phyloP scores from a whole-genome alignment of 1,284 basidiomycete species.

The Uromyces viciae-fabae region DNA sequence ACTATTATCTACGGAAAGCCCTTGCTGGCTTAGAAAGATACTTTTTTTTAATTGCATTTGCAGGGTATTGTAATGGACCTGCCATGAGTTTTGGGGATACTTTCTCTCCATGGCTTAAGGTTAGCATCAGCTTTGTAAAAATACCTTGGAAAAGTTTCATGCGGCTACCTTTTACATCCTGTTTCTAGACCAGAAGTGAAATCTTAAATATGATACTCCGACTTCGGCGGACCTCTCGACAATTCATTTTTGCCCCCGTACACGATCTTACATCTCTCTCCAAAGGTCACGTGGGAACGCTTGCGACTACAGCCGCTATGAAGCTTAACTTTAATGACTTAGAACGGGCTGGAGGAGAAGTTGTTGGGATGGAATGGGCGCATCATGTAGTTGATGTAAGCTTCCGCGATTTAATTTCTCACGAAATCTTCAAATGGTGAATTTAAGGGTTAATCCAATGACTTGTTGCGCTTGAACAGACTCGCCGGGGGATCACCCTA shows the following conservation, averaged over 20 bases:
- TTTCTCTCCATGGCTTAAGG: constrained; percentile 83
- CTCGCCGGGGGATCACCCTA: constrained; percentile 86
- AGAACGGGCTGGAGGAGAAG: constrained; percentile 73
- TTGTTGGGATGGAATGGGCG: constrained; percentile 88
- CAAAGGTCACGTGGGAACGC: constrained; percentile 62
- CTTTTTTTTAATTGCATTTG: constrained; percentile 93
- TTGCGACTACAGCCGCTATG: constrained; percentile 52
- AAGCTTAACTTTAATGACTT: constrained; percentile 59
- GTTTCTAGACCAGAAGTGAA: constrained; percentile 40
- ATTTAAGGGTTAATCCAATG: neutral
- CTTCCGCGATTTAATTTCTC: neutral
- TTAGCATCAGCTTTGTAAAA: constrained; percentile 52
- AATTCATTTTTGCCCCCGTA: constrained; percentile 82
- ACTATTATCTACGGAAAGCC: constrained; percentile 56
- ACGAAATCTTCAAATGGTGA: neutral
- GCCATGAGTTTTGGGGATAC: constrained; percentile 65
- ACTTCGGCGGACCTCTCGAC: constrained; percentile 67
- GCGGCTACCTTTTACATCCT: constrained; percentile 29
- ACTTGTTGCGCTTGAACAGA: constrained; percentile 57
- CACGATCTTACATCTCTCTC: constrained; percentile 77
- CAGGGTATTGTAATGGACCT: constrained; percentile 75
- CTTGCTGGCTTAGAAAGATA: constrained; percentile 61
- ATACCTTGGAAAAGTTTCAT: neutral
- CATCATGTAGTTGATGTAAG: constrained; percentile 80
- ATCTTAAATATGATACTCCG: constrained; percentile 63